These are phyloP conservation scores for Meyerozyma sp. DNA, from an alignment of 1,139 yeast species.

Conservation along the genomic window DNA sequence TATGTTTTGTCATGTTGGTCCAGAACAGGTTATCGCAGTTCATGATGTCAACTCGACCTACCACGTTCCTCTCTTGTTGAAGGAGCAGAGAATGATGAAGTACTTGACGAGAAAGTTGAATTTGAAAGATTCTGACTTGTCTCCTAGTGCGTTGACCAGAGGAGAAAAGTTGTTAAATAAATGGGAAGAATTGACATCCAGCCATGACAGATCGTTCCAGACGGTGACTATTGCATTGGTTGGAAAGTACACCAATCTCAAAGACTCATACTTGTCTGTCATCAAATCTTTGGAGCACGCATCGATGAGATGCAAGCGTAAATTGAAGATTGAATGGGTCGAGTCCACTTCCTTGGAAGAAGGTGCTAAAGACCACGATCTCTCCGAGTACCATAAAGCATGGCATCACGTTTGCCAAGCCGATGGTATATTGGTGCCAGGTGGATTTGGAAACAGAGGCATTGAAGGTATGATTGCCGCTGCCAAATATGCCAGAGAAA, in stretches of 20 bases:
- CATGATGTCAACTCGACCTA: slow-evolving; percentile 96
- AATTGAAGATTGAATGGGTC: slow-evolving; percentile 89
- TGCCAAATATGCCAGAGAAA: slow-evolving; percentile 96
- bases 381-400: slow-evolving; percentile 84
- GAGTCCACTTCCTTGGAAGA: slow-evolving; percentile 90
- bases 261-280: slow-evolving; percentile 92
- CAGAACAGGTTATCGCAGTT: slow-evolving; percentile 93
- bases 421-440: slow-evolving; percentile 96
- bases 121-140: slow-evolving; percentile 46
- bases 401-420: slow-evolving; percentile 95
- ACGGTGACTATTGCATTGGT: slow-evolving; percentile 91
- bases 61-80: slow-evolving; percentile 89
- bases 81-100: slow-evolving; percentile 80
- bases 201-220: slow-evolving; percentile 78
- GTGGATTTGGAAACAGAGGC: slow-evolving; percentile 97
- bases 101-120: slow-evolving; percentile 66
- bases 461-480: slow-evolving; percentile 98
- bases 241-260: slow-evolving; percentile 93
- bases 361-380: slow-evolving; percentile 54
- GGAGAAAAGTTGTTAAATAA: slow-evolving; percentile 69
- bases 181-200: slow-evolving; percentile 77
- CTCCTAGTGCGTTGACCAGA: slow-evolving; percentile 48
- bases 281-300: slow-evolving; percentile 95
- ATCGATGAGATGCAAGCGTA: slow-evolving; percentile 82
- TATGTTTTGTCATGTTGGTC: slow-evolving; percentile 98